Evolutionary conservation across 2,329 filamentous ascomycete species (phyloP).

Genomic region (Zopfia rhizophila): DNA sequence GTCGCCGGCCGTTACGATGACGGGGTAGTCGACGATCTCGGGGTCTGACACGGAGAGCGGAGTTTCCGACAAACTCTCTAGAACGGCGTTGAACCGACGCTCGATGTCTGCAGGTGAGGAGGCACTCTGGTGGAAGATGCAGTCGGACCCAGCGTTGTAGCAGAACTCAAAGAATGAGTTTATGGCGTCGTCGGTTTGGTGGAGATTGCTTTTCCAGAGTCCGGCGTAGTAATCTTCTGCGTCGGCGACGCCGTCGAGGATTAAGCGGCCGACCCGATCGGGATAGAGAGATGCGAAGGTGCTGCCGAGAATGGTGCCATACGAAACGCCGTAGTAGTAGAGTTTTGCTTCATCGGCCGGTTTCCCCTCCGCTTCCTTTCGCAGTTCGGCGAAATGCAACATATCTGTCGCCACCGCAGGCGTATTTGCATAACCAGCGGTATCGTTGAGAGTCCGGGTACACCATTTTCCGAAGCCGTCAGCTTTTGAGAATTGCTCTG

Average conservation of each 20-base stretch:
- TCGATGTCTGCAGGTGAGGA: slow-evolving; percentile 24
- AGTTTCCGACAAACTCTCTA: slow-evolving; percentile 16
- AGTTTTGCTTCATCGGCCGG: slow-evolving; percentile 27
- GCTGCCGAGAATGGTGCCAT: slow-evolving; percentile 57
- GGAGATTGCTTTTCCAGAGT: background rate
- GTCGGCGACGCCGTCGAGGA: slow-evolving; percentile 60
- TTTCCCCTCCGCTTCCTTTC: slow-evolving; percentile 9
- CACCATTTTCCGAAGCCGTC: slow-evolving; percentile 18
- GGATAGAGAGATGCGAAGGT: slow-evolving; percentile 54
- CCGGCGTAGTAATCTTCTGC: slow-evolving; percentile 38
- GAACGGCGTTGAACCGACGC: slow-evolving; percentile 19
- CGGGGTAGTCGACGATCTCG: slow-evolving; percentile 12
- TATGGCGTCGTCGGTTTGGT: slow-evolving; percentile 22
- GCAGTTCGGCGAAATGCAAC: slow-evolving; percentile 21
- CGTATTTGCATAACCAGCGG: slow-evolving; percentile 22
- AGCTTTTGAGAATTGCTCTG: slow-evolving; percentile 7
- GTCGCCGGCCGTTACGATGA: slow-evolving; percentile 16
- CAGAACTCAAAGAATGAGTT: slow-evolving; percentile 65
- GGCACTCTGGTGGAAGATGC: slow-evolving; percentile 28
- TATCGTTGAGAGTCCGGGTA: slow-evolving; percentile 12
- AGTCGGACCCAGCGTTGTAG: slow-evolving; percentile 56
- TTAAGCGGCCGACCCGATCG: slow-evolving; percentile 44
- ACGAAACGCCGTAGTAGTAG: slow-evolving; percentile 59
- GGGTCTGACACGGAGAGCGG: slow-evolving; percentile 11
- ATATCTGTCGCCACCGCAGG: slow-evolving; percentile 23